phyloP scores from a whole-genome alignment of 2,329 filamentous ascomycete genomes.

The Sporothrix schenckii region DNA sequence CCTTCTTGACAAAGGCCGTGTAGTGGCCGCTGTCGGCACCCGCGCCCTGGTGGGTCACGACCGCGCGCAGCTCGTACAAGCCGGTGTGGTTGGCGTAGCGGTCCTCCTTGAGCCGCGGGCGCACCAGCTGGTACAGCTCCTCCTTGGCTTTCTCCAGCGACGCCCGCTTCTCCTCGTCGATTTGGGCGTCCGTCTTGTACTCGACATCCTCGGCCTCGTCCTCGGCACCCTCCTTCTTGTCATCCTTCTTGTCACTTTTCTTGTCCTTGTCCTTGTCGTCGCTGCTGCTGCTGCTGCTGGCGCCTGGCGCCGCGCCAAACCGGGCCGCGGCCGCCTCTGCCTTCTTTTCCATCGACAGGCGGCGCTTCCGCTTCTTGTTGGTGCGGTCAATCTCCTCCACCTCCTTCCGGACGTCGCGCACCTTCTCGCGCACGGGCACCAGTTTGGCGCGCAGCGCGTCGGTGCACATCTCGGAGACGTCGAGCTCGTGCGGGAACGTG shows the following conservation, averaged over 20 bases:
- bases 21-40: conserved; percentile 98
- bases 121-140: conserved; percentile 78
- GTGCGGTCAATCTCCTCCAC: conserved; percentile 90
- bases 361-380: conserved; percentile 84
- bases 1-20: conserved; percentile 96
- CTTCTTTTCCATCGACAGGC: conserved; percentile 47
- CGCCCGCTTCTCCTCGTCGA: conserved; percentile 80
- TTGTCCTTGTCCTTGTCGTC: conserved; percentile 41
- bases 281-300: conserved; percentile 46
- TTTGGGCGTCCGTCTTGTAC: conserved; percentile 92
- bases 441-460: conserved; percentile 82
- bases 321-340: conserved; percentile 40
- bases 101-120: conserved; percentile 73
- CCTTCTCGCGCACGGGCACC: conserved; percentile 91
- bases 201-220: conserved; percentile 71
- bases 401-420: conserved; percentile 92
- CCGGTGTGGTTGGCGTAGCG: conserved; percentile 89
- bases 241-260: conserved; percentile 48
- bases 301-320: conserved; percentile 5
- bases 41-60: conserved; percentile 95
- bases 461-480: conserved; percentile 92
- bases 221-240: conserved; percentile 49
- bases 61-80: conserved; percentile 88
- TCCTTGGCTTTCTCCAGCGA: conserved; percentile 80
- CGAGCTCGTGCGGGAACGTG: conserved; percentile 89